phyloP scores from a whole-genome alignment of 192 early-diverging fungal genomes.

The Coemansia sp. region DNA sequence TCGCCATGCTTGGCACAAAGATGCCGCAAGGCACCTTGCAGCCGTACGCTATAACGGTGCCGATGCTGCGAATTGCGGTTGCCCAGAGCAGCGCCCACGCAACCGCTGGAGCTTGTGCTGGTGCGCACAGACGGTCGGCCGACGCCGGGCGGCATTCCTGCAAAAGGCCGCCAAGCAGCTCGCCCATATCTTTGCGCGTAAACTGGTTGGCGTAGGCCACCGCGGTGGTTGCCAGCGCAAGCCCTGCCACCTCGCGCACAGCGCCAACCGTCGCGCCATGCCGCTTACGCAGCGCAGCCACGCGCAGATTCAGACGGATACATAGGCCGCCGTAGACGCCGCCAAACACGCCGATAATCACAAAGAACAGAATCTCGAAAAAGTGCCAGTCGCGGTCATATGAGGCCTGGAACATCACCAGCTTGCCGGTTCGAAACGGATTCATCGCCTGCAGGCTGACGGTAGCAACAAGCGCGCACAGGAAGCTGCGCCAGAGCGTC shows the following conservation, averaged over 20 bases:
- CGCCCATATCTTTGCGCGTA: constrained; percentile 84
- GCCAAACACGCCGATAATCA: constrained; percentile 79
- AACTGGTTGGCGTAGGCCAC: constrained; percentile 73
- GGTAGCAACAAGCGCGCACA: constrained; percentile 94
- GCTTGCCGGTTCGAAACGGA: constrained; percentile 94
- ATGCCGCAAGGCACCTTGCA: constrained; percentile 84
- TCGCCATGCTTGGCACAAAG: constrained; percentile 92
- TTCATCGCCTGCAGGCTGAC: constrained; percentile 88
- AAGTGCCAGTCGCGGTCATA: constrained; percentile 94
- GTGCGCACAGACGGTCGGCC: constrained; percentile 61
- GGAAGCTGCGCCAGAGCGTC: constrained; percentile 96
- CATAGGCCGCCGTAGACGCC: constrained; percentile 80
- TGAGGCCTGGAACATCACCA: constrained; percentile 94
- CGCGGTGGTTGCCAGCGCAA: constrained; percentile 66
- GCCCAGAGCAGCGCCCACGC: constrained; percentile 57
- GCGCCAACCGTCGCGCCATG: constrained; percentile 63
- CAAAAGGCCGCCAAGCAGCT: constrained; percentile 73
- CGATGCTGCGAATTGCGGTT: constrained; percentile 56
- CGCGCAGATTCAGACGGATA: constrained; percentile 69
- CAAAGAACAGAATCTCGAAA: constrained; percentile 85
- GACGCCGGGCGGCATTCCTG: constrained; percentile 63
- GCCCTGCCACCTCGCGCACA: constrained; percentile 64
- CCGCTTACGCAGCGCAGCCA: constrained; percentile 69
- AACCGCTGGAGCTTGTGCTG: constrained; percentile 34
- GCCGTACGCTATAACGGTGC: constrained; percentile 66